Evolutionary conservation across 2,329 filamentous ascomycete species (phyloP).

Genomic region (Arachnomyces sp.): DNA sequence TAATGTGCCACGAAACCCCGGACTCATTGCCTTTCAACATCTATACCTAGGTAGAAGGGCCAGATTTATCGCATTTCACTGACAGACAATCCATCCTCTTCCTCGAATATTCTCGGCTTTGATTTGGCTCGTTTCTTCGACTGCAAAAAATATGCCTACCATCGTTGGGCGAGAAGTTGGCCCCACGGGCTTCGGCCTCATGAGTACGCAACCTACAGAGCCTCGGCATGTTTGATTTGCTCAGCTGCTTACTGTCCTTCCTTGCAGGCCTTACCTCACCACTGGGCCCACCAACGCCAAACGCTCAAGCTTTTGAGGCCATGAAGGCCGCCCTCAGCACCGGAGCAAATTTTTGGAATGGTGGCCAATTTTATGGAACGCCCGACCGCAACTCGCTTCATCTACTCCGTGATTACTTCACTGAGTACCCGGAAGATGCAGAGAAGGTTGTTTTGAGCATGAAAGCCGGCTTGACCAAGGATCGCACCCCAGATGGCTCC

Average conservation of each 20-base stretch:
- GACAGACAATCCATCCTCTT: too few species aligned
- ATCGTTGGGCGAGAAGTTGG: slow-evolving; percentile 13
- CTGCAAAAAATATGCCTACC: slow-evolving; percentile 14
- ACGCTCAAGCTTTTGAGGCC: slow-evolving; percentile 36
- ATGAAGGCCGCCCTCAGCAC: slow-evolving; percentile 40
- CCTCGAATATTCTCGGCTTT: too few species aligned
- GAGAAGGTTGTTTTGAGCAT: slow-evolving; percentile 21
- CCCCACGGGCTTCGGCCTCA: slow-evolving; percentile 13
- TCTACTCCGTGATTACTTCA: slow-evolving; percentile 21
- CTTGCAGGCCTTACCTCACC: slow-evolving; percentile 22
- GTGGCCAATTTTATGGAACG: slow-evolving; percentile 28
- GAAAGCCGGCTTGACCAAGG: slow-evolving; percentile 21
- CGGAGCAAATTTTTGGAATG: slow-evolving; percentile 25
- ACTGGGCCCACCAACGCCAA: slow-evolving; percentile 7
- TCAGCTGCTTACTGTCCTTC: too few species aligned
- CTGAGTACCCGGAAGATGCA: slow-evolving; percentile 20
- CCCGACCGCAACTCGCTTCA: slow-evolving; percentile 21
- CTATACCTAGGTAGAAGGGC: too few species aligned
- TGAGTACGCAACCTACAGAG: too few species aligned
- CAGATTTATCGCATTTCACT: too few species aligned
- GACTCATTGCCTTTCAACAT: too few species aligned
- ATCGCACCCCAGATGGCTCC: slow-evolving; percentile 38
- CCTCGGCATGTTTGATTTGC: too few species aligned
- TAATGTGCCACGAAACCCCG: too few species aligned
- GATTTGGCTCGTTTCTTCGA: too few species aligned